Evolutionary conservation across 306 rosid species (phyloP).

Genomic region (Trichosanthes cucumerina): DNA sequence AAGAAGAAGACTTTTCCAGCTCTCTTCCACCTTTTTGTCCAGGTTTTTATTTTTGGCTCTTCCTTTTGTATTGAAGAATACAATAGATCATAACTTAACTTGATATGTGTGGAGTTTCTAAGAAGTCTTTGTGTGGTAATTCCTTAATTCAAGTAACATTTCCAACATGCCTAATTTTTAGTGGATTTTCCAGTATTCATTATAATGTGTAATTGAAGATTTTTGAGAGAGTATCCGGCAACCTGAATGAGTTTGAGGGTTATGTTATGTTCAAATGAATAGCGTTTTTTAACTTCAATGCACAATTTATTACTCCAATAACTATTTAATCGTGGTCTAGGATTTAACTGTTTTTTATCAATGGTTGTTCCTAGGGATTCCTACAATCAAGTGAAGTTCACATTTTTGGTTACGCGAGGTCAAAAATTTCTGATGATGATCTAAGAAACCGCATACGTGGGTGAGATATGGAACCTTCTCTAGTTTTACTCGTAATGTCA

Average conservation of each 20-base stretch:
- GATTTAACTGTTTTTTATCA: neutral
- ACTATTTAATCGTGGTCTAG: neutral
- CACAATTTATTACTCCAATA: neutral
- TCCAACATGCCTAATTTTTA: neutral
- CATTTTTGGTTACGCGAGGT: constrained; percentile 95
- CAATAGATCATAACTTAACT: neutral
- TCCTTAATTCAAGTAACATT: neutral
- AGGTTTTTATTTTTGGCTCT: constrained; percentile 29
- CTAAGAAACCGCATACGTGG: constrained; percentile 66
- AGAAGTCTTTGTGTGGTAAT: neutral
- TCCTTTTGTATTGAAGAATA: neutral
- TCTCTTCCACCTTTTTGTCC: constrained; percentile 64
- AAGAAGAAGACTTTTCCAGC: constrained; percentile 99
- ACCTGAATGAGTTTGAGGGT: neutral
- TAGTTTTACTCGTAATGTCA: neutral
- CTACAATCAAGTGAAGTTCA: constrained; percentile 58
- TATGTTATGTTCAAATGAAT: neutral
- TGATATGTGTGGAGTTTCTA: neutral
- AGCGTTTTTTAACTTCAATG: neutral
- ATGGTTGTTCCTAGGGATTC: constrained; percentile 52
- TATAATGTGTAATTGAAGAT: neutral
- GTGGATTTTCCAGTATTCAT: neutral
- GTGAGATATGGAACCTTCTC: constrained; percentile 29
- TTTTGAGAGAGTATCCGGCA: neutral
- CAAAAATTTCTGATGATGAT: constrained; percentile 71